phyloP scores from a whole-genome alignment of 108 stramenopile genomes.

The Halocafeteria seosinensis region DNA sequence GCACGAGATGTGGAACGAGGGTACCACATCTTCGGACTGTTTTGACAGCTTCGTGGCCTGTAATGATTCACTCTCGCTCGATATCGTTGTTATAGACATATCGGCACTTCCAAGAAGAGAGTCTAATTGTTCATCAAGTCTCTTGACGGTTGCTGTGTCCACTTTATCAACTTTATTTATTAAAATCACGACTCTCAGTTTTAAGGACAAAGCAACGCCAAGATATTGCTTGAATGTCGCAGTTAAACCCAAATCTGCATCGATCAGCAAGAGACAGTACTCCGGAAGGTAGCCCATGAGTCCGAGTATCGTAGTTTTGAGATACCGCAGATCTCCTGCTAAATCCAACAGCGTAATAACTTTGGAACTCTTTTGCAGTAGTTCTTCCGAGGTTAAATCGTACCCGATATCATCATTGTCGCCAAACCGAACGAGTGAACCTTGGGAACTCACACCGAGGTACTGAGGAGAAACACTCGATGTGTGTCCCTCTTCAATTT shows the following conservation, averaged over 20 bases:
- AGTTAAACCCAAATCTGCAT: background rate
- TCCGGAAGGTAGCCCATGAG: background rate
- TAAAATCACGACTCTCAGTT: background rate
- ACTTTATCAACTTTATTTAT: background rate
- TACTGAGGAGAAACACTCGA: conserved; percentile 24
- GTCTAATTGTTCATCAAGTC: too few relatives aligned
- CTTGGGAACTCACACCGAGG: conserved; percentile 1
- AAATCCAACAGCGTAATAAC: background rate
- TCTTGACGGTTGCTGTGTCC: too few relatives aligned
- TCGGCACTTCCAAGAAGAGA: too few relatives aligned
- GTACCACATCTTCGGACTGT: too few relatives aligned
- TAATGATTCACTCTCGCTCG: too few relatives aligned
- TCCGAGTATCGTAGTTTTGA: background rate
- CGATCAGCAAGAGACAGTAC: background rate
- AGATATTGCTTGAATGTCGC: background rate
- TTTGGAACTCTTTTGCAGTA: background rate
- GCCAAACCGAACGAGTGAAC: background rate
- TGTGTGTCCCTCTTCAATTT: conserved; percentile 36
- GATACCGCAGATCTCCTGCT: background rate
- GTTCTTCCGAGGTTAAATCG: background rate
- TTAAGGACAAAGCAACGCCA: background rate
- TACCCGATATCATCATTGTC: background rate
- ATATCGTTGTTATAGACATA: too few relatives aligned
- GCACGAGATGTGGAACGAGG: too few relatives aligned
- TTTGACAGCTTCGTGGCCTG: too few relatives aligned